phyloP scores from a whole-genome alignment of 768 basidiomycete species.

The Xerocomus brunneocitrinus region DNA sequence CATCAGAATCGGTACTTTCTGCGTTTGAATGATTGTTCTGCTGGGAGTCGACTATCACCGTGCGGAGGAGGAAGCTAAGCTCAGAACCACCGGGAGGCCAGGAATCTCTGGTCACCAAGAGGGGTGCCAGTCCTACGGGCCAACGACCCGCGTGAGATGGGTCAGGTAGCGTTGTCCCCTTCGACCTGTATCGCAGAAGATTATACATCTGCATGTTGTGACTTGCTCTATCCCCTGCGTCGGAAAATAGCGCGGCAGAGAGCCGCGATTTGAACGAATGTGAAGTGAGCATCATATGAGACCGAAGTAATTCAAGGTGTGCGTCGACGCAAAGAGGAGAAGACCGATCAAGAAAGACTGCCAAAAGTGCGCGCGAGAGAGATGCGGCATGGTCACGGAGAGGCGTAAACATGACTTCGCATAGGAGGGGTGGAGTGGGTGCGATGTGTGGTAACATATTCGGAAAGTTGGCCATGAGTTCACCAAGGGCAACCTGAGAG shows the following conservation, averaged over 20 bases:
- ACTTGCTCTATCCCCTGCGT: conserved; percentile 49
- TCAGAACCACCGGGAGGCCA: conserved; percentile 91
- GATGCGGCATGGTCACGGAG: conserved; percentile 57
- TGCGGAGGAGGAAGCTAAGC: conserved; percentile 75
- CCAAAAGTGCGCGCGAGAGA: conserved; percentile 64
- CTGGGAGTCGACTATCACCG: conserved; percentile 81
- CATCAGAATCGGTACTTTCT: conserved; percentile 23
- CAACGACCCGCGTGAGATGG: conserved; percentile 32
- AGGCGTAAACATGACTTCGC: conserved; percentile 56
- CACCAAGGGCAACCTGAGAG: conserved; percentile 30
- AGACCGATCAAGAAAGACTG: conserved; percentile 57
- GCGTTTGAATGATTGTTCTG: conserved; percentile 29
- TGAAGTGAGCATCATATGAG: conserved; percentile 69
- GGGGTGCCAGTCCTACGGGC: conserved; percentile 71
- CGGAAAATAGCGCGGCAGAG: conserved; percentile 70
- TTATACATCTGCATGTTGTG: conserved; percentile 27
- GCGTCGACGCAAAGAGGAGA: conserved; percentile 64
- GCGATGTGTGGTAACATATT: conserved; percentile 52
- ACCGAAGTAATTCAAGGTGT: conserved; percentile 65
- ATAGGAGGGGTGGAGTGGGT: conserved; percentile 60
- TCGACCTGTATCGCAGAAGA: conserved; percentile 20
- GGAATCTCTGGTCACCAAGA: conserved; percentile 63
- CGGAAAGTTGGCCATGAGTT: conserved; percentile 60
- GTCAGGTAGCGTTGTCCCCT: conserved; percentile 16
- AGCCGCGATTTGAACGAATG: conserved; percentile 72